Base-by-base conservation (phyloP, 768 basidiomycete species). In the Panaeolus papilionaceus region DNA sequence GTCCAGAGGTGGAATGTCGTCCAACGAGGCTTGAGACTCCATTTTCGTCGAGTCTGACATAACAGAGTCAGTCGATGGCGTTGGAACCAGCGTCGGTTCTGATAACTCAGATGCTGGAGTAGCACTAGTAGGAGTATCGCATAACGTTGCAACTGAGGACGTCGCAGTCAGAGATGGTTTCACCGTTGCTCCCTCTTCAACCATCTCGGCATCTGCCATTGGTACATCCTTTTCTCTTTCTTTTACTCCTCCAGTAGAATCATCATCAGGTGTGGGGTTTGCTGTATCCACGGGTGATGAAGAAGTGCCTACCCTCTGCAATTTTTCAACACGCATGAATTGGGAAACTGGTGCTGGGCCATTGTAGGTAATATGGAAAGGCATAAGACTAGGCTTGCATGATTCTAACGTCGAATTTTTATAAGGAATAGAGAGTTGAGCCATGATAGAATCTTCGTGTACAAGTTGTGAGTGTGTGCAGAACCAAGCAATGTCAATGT, bases 271-370 rank as follows among this genome's bases (percentile, higher is more conserved):
- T 0, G 39, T 51, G 10, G 69, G 64, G 11, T 62, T 66, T n/a
- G 42, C n/a, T 14, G 66, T 61, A 14, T 71, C 69, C 38, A 69
- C 70, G 28, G 77, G 76, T n/a, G 76, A 71, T 28, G 1, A 38
- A 20, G 45, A 76, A 78, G 45, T 75, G 5, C 23, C 8, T 72
- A 18, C 70, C 71, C 39, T 77, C 77, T 28, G 75, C 9, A 81
- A 75, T n/a, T 80, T 75, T n/a, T 83, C 84, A 64, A 89, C 81
- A 54, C 84, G 85, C 76, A 95, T 89, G 76, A 89, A 95, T 5
- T 90, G 89, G 3, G 90, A 90, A 18, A 95, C 80, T 5, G 89
- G 88, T 1, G 93, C 93, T 20, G 84, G 83, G 0, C 94, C 94
- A 10, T 84, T 81, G 76, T 93, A 88, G 12, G 83, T 78, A 61